These are phyloP conservation scores for Gliomastix tumulicola DNA, from an alignment of 2,329 filamentous ascomycete species.

Conservation along the genomic window DNA sequence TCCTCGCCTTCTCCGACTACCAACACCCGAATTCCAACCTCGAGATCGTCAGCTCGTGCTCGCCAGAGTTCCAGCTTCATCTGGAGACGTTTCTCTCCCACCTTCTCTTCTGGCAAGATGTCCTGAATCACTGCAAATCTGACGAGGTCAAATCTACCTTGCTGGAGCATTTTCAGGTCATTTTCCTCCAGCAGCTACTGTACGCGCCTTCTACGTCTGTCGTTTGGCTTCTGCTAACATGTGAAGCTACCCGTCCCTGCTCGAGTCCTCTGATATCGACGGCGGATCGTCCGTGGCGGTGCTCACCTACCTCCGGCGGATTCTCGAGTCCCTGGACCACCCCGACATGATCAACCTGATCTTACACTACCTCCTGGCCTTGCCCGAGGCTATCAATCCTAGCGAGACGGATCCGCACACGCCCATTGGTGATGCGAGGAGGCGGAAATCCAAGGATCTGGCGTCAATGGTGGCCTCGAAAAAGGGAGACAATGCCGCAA, in stretches of 20 bases:
- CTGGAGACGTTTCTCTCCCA: constrained; percentile 92
- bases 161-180: constrained; percentile 92
- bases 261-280: constrained; percentile 95
- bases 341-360: constrained; percentile 93
- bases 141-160: constrained; percentile 87
- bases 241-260: constrained; percentile 78
- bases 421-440: constrained; percentile 61
- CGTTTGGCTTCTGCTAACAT: too few species aligned
- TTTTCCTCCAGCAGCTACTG: constrained; percentile 91
- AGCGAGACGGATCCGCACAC: constrained; percentile 18
- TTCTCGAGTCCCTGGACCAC: constrained; percentile 86
- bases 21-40: constrained; percentile 62
- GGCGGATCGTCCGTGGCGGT: constrained; percentile 95
- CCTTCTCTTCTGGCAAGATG: constrained; percentile 95
- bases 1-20: constrained; percentile 87
- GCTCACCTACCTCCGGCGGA: constrained; percentile 83
- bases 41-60: constrained; percentile 68
- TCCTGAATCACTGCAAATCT: constrained; percentile 90
- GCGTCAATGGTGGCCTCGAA: constrained; percentile 72
- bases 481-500: constrained; percentile 59
- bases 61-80: constrained; percentile 72
- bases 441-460: constrained; percentile 84
- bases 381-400: constrained; percentile 55
- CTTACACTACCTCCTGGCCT: constrained; percentile 81
- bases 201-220: constrained; percentile 28